phyloP scores from a whole-genome alignment of 2,329 filamentous ascomycete species.

The Alternaria gaisen region DNA sequence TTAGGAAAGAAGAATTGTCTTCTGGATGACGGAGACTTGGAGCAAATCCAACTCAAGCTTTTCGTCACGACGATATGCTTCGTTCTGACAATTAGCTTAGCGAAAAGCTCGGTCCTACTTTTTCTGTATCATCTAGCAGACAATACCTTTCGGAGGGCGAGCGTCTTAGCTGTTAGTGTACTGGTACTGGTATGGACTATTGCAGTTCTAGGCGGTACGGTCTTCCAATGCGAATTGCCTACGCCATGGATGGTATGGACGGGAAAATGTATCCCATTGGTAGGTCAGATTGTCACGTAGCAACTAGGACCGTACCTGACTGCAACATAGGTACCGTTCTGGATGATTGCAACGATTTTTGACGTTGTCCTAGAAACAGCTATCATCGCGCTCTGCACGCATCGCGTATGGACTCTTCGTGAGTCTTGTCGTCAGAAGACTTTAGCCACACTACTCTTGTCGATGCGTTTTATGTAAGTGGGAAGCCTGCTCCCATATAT shows the following conservation, averaged over 20 bases:
- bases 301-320: not conserved
- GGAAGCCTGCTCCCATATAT: not conserved
- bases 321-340: constrained; percentile 23
- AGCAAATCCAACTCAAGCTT: constrained; percentile 28
- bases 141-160: constrained; percentile 22
- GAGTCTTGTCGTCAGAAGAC: constrained; percentile 26
- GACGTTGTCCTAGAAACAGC: constrained; percentile 32
- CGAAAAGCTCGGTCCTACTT: constrained; percentile 34
- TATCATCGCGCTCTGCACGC: constrained; percentile 26
- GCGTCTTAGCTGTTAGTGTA: constrained; percentile 18
- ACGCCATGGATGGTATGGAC: constrained; percentile 35
- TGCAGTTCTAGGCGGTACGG: constrained; percentile 25
- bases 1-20: constrained; percentile 29
- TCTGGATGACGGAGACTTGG: constrained; percentile 11
- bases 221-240: constrained; percentile 38
- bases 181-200: constrained; percentile 32
- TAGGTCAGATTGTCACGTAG: constrained; percentile 4
- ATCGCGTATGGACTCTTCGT: constrained; percentile 30
- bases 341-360: constrained; percentile 28
- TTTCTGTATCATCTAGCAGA: constrained; percentile 32
- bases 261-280: constrained; percentile 35
- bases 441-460: constrained; percentile 28
- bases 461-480: constrained; percentile 33
- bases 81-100: constrained; percentile 30
- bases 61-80: constrained; percentile 38